Base-by-base conservation (phyloP, 2,329 filamentous ascomycete species). In the Hawksworthiomyces lignivorus region DNA sequence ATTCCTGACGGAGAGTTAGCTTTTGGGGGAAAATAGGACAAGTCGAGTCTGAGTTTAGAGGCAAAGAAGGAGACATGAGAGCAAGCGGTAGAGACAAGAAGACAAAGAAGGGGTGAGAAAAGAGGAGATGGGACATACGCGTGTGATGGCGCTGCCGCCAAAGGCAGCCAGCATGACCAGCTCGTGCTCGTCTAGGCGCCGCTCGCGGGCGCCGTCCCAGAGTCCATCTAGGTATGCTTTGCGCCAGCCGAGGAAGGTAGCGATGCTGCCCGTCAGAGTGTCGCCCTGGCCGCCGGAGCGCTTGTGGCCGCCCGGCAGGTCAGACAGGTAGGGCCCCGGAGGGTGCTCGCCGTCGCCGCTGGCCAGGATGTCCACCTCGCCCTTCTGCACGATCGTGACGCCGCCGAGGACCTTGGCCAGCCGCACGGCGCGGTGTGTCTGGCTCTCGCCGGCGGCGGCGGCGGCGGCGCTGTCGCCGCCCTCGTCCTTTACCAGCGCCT, bases 251-350 rank as follows among this genome's bases (percentile, higher is more conserved):
- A 97, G 63, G 51, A 98, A 79, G 4, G 92, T 97, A 2, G 85
- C 92, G 50, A 98, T 68, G 26, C 81, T 81, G 2, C 92, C 92
- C 0, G 92, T 97, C 50, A 98, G 68, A 4, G 92, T 97, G 64
- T 98, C 92, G 2, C 92, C 92, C 64, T 98, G 92, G 0, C 92
- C 92, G 36, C 90, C 92, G 44, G 86, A 90, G 50, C 92, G 73
- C 75, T 98, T 98, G 60, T 80, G 64, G 1, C 90, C 90, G 8
- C 92, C 92, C 55, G 78, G 65, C 3, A 89, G 64, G 52, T 95
- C 88, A 20, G 82, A 84, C 0, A 84, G 67, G 85, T 94, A 41
- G 72, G 71, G 44, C 74, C 68, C 11, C 89, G 87, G 54, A 95
- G 85, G 3, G 82, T 87, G 20, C 9, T 10, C 14, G 31, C 21